Conservation (phyloP, 441 rosid genomes). For the Bruguiera hainesii region DNA sequence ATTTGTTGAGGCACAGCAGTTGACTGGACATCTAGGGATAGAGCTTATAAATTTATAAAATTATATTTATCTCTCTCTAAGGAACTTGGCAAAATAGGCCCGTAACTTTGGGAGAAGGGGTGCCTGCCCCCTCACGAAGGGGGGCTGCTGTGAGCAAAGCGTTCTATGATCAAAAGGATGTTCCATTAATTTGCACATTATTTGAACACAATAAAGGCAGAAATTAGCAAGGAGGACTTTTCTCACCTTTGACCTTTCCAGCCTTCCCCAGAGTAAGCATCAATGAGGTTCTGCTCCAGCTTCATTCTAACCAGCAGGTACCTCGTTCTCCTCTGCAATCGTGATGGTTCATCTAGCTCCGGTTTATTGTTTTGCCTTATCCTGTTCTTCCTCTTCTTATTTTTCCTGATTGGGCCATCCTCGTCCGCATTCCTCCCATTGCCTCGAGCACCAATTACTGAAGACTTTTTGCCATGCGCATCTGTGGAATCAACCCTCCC, state of each 20-base stretch:
- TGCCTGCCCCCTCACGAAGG: too few relatives aligned
- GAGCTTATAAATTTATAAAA: too few relatives aligned
- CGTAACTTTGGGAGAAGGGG: too few relatives aligned
- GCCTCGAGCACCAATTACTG: too few relatives aligned
- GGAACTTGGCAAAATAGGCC: too few relatives aligned
- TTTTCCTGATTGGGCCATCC: slow-evolving; percentile 36
- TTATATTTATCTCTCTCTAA: too few relatives aligned
- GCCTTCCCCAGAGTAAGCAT: slow-evolving; percentile 96
- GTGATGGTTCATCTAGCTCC: slow-evolving; percentile 66
- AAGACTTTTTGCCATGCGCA: slow-evolving; percentile 14
- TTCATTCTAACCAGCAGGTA: slow-evolving; percentile 88
- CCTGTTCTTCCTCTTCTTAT: slow-evolving; percentile 50
- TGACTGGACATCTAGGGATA: not conserved
- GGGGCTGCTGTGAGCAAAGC: too few relatives aligned
- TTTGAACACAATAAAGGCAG: not conserved
- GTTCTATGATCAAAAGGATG: too few relatives aligned
- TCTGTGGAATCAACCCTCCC: too few relatives aligned
- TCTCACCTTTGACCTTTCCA: slow-evolving; percentile 99
- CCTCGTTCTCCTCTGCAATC: slow-evolving; percentile 87
- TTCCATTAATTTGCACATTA: too few relatives aligned
- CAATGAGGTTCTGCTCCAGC: slow-evolving; percentile 96
- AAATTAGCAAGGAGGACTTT: not conserved
- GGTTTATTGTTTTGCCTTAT: slow-evolving; percentile 43
- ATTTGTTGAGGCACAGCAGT: not conserved
- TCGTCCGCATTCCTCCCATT: slow-evolving; percentile 24